These are phyloP conservation scores for Fistulifera pelliculosa DNA, from an alignment of 108 stramenopile genomes.

Conservation along the genomic window DNA sequence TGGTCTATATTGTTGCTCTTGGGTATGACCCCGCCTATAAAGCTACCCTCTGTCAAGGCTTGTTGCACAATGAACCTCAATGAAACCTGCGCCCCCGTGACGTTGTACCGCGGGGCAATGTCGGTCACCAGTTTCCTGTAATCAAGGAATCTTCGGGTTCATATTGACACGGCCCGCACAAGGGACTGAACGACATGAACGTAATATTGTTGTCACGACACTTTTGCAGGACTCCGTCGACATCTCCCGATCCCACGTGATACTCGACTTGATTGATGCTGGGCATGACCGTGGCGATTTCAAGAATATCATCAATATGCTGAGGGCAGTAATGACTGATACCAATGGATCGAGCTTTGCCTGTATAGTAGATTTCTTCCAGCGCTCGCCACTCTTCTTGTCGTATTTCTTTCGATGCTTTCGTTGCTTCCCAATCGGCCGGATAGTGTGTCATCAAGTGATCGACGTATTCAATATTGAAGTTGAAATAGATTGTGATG, in stretches of 20 bases:
- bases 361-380: slow-evolving; percentile 33
- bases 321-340: slow-evolving; percentile 45
- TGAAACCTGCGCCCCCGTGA: slow-evolving; percentile 40
- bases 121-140: slow-evolving; percentile 30
- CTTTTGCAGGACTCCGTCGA: slow-evolving; percentile 32
- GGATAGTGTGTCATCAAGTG: slow-evolving; percentile 59
- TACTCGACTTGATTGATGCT: slow-evolving; percentile 57
- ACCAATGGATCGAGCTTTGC: slow-evolving; percentile 37
- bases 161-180: slow-evolving; percentile 46
- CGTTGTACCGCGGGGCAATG: slow-evolving; percentile 25
- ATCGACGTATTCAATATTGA: slow-evolving; percentile 41
- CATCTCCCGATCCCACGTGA: slow-evolving; percentile 47
- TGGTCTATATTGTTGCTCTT: slow-evolving; percentile 40
- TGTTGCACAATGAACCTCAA: slow-evolving; percentile 51
- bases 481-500: slow-evolving; percentile 32
- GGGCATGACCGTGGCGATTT: slow-evolving; percentile 39
- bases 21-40: slow-evolving; percentile 34
- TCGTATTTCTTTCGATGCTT: slow-evolving; percentile 16
- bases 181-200: slow-evolving; percentile 51
- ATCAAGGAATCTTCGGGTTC: slow-evolving; percentile 32
- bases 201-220: slow-evolving; percentile 31
- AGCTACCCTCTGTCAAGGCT: slow-evolving; percentile 17
- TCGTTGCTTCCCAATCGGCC: slow-evolving; percentile 28
- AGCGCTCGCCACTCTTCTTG: slow-evolving; percentile 47
- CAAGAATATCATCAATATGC: slow-evolving; percentile 40